Conservation (phyloP, 345 rosid genomes). For the Euphorbia lathyris region DNA sequence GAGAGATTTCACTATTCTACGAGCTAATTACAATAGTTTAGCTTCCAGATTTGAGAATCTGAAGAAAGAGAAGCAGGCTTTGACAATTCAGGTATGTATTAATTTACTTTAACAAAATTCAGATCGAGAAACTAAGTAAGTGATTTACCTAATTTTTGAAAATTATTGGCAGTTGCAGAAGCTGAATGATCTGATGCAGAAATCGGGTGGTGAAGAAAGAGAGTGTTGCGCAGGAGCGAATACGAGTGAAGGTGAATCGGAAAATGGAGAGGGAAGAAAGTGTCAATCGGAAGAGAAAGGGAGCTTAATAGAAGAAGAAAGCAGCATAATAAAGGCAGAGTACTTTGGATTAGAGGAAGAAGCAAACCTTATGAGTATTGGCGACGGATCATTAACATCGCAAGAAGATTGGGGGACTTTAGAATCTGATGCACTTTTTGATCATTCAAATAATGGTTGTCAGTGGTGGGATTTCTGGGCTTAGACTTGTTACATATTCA, state of each 20-base stretch:
- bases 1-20: constrained; percentile 49
- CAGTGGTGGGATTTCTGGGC: constrained; percentile 88
- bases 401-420: constrained; percentile 68
- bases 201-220: constrained; percentile 26
- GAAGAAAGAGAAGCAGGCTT: constrained; percentile 64
- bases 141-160: background rate
- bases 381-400: constrained; percentile 62
- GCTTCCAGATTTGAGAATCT: constrained; percentile 54
- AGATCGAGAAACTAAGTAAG: background rate
- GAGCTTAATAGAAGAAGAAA: constrained; percentile 31
- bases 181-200: constrained; percentile 41
- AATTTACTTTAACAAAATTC: no score
- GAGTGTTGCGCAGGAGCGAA: no score
- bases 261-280: constrained; percentile 33
- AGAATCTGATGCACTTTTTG: constrained; percentile 51
- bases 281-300: constrained; percentile 36
- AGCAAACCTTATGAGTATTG: constrained; percentile 44
- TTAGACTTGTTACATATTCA: constrained; percentile 14
- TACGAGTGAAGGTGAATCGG: constrained; percentile 45
- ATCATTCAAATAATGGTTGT: constrained; percentile 44
- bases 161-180: constrained; percentile 48
- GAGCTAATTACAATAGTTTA: constrained; percentile 47
- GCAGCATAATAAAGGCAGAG: constrained; percentile 45
- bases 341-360: constrained; percentile 64
- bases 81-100: constrained; percentile 49